Conservation (phyloP, 768 basidiomycete species). For the Vishniacozyma victoriae region DNA sequence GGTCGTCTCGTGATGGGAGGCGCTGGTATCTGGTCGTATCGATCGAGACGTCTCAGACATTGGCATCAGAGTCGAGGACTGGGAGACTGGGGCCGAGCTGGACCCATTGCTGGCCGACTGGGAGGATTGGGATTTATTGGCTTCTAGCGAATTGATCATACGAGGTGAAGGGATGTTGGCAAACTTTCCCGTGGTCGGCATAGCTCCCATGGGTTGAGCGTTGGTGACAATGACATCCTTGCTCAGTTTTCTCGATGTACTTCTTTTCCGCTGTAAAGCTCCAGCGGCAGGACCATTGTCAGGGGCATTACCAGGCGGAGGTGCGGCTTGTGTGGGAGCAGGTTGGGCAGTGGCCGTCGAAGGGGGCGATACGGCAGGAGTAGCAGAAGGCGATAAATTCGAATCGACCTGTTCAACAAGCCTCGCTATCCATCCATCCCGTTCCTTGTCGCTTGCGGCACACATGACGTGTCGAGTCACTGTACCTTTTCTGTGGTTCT, state of each 20-base stretch:
- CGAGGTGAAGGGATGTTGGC: conserved; percentile 33
- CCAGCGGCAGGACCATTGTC: no score
- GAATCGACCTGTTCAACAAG: conserved; percentile 70
- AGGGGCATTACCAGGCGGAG: background rate
- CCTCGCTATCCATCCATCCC: conserved; percentile 91
- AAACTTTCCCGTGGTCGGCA: conserved; percentile 24
- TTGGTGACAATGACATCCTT: conserved; percentile 37
- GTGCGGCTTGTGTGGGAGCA: background rate
- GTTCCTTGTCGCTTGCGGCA: conserved; percentile 87
- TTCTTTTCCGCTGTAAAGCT: conserved; percentile 14
- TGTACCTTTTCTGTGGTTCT: conserved; percentile 45
- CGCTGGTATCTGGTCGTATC: background rate
- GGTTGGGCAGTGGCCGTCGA: background rate
- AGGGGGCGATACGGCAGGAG: conserved; percentile 2
- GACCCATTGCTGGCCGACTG: conserved; percentile 37
- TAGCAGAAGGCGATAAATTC: conserved; percentile 3
- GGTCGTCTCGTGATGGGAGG: background rate
- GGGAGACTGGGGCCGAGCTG: conserved; percentile 3
- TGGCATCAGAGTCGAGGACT: conserved; percentile 9
- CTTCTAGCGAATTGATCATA: conserved; percentile 33
- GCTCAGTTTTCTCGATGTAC: conserved; percentile 24
- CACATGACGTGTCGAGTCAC: conserved; percentile 81
- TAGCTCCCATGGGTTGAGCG: conserved; percentile 22
- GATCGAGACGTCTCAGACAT: conserved; percentile 2
- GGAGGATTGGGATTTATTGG: conserved; percentile 23